Conservation (phyloP, 2,329 filamentous ascomycete genomes). For the Arthrinium puccinioides region DNA sequence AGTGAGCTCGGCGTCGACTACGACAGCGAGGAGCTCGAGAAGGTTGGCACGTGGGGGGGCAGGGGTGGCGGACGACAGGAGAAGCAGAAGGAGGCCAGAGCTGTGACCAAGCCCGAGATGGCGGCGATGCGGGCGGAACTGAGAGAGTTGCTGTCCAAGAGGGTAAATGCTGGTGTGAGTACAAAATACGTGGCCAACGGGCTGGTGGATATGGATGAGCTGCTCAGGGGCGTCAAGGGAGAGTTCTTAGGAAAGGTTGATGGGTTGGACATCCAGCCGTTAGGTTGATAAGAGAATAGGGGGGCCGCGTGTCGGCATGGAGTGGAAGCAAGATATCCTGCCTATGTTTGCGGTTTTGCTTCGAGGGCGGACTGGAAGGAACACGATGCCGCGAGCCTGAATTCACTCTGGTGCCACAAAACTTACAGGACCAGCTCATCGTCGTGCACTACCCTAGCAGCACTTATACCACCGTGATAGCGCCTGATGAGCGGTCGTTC, state of each 20-base stretch:
- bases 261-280: constrained; percentile 32
- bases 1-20: constrained; percentile 93
- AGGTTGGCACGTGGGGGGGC: constrained; percentile 53
- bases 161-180: constrained; percentile 82
- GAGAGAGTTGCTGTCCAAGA: constrained; percentile 59
- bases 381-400: too few species aligned
- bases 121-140: constrained; percentile 64
- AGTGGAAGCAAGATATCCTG: too few species aligned
- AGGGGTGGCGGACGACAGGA: constrained; percentile 66
- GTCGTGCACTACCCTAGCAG: too few species aligned
- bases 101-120: constrained; percentile 67
- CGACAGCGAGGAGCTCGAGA: constrained; percentile 77
- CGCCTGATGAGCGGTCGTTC: too few species aligned
- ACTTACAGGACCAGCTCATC: too few species aligned
- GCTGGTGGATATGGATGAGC: constrained; percentile 70
- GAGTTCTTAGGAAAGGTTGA: constrained; percentile 55
- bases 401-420: too few species aligned
- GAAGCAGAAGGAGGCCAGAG: constrained; percentile 64
- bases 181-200: constrained; percentile 71
- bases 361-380: too few species aligned
- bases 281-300: too few species aligned
- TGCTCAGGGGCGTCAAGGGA: constrained; percentile 58
- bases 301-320: too few species aligned
- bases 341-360: too few species aligned
- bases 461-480: too few species aligned